Evolutionary conservation across 768 basidiomycete species (phyloP), one percentile per base, ranked within the genome.

Genomic region (Leucosporidium yakuticum): DNA sequence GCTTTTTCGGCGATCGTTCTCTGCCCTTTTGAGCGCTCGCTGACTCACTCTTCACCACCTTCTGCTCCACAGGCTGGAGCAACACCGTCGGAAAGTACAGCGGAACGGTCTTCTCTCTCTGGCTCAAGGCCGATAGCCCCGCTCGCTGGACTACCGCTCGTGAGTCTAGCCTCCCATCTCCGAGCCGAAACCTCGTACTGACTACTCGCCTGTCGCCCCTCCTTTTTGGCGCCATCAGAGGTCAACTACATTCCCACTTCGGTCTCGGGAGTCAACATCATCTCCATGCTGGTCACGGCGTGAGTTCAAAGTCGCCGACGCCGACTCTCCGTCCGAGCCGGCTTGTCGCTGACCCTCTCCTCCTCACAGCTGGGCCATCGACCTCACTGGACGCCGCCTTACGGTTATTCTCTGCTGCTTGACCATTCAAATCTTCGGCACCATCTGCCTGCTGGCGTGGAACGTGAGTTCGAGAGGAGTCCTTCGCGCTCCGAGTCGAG

Each of bases 101-200:
- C 56, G 54, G 54, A 31, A 60, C 58, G 7, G 44, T 60, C 20
- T 60, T 60, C 58, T 20, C 58, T 7, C 58, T 60, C n/a, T 60
- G 34, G 36, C 58, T 60, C 34, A 60, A 60, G 58, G 32, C 20
- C 20, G 36, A 60, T 14, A 21, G 25, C 53, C 53, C n/a, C 39
- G 39, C 39, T 44, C 39, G 39, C 39, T 44, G 39, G 39, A 44
- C 39, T 44, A 44, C 39, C 14, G 39, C 39, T 8, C 39, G 39
- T 44, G n/a, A 25, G 27, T 27, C 29, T 12, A 2, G 14, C 20
- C 44, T 44, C 34, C 5, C 19, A 9, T 15, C 36, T 20, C 34
- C 32, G 36, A 21, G 36, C 27, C 11, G 27, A 55, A 14, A 27
- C 29, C 54, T 19, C n/a, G n/a, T 51, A n/a, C 25, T 50, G 49